phyloP scores from a whole-genome alignment of 2,329 filamentous ascomycete genomes.

The Lasiodiplodia sp. region DNA sequence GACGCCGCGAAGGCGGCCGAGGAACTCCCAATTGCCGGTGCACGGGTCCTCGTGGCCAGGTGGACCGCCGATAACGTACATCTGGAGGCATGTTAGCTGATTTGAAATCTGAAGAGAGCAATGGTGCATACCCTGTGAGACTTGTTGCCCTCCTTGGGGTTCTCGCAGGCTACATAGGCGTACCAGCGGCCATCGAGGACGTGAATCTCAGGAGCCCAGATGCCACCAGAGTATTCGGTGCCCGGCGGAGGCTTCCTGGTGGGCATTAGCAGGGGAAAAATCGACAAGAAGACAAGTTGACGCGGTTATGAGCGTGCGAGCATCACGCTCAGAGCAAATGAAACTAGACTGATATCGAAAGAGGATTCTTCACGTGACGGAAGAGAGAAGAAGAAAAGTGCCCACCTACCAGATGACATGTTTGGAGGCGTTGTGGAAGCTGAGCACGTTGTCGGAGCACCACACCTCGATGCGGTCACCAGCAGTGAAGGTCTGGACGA shows the following conservation, averaged over 20 bases:
- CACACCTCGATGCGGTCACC: slow-evolving; percentile 55
- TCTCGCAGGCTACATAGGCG: slow-evolving; percentile 57
- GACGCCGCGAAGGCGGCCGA: slow-evolving; percentile 51
- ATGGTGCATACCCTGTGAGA: slow-evolving; percentile 43
- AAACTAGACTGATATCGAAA: neutral
- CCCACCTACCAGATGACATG: slow-evolving; percentile 48
- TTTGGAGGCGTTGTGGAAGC: slow-evolving; percentile 49
- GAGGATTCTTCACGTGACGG: slow-evolving; percentile 6
- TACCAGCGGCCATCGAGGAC: slow-evolving; percentile 61
- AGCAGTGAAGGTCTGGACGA: slow-evolving; percentile 51
- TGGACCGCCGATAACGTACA: slow-evolving; percentile 56
- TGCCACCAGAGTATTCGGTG: slow-evolving; percentile 52
- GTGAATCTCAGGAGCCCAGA: slow-evolving; percentile 66
- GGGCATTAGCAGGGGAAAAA: slow-evolving; percentile 17
- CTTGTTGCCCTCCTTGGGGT: slow-evolving; percentile 52
- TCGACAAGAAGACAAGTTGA: neutral
- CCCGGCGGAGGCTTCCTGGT: slow-evolving; percentile 51
- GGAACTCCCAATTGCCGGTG: slow-evolving; percentile 49
- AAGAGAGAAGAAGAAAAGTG: neutral
- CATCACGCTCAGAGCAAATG: neutral
- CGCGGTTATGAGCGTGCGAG: neutral
- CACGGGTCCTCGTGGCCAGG: slow-evolving; percentile 37
- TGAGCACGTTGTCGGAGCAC: slow-evolving; percentile 49
- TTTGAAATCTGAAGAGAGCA: neutral
- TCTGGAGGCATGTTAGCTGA: slow-evolving; percentile 31